Percentiles rank a stretch among this genome's conserved stretches.
Conservation (phyloP, 2,329 filamentous ascomycete species). For the Hansfordia pulvinata region DNA sequence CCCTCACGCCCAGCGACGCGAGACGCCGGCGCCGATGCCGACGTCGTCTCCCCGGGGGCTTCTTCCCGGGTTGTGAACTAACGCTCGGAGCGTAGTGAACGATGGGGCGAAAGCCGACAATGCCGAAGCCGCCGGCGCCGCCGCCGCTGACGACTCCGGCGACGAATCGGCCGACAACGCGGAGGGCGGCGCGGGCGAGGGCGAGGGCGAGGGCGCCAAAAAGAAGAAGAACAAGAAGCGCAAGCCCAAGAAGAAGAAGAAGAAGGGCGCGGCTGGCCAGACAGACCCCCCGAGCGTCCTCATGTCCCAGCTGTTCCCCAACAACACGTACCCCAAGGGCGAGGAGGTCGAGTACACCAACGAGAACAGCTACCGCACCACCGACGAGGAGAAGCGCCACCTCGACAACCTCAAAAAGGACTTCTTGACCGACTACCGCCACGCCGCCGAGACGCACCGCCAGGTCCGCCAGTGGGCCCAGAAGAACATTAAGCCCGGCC, state of each 20-base stretch:
- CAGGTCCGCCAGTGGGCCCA: conserved; percentile 77
- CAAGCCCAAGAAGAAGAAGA: conserved; percentile 62
- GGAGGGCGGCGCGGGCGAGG: conserved; percentile 23
- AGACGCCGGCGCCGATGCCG: conserved; percentile 22
- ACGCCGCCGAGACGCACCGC: conserved; percentile 79
- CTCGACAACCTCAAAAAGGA: conserved; percentile 70
- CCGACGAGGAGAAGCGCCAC: conserved; percentile 72
- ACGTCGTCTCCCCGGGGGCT: too few species aligned
- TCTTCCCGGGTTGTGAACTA: too few species aligned
- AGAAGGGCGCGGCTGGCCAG: conserved; percentile 52
- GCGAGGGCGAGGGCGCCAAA: conserved; percentile 19
- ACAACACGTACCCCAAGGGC: conserved; percentile 60
- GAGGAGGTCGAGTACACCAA: conserved; percentile 66
- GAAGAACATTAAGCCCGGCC: conserved; percentile 68
- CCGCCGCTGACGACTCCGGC: conserved; percentile 25
- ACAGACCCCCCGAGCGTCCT: conserved; percentile 65
- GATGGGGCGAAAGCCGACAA: conserved; percentile 21
- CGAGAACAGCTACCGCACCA: conserved; percentile 69
- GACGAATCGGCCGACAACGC: conserved; percentile 41
- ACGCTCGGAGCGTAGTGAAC: too few species aligned
- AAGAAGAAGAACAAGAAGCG: conserved; percentile 76
- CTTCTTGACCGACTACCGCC: conserved; percentile 68
- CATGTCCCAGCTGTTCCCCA: conserved; percentile 61
- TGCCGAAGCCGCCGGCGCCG: conserved; percentile 20
- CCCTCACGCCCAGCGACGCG: conserved; percentile 19